Evolutionary conservation across 495 filamentous ascomycete species (phyloP), one percentile per base, ranked within the genome.

Genomic region (Penicillium simplicissimum): DNA sequence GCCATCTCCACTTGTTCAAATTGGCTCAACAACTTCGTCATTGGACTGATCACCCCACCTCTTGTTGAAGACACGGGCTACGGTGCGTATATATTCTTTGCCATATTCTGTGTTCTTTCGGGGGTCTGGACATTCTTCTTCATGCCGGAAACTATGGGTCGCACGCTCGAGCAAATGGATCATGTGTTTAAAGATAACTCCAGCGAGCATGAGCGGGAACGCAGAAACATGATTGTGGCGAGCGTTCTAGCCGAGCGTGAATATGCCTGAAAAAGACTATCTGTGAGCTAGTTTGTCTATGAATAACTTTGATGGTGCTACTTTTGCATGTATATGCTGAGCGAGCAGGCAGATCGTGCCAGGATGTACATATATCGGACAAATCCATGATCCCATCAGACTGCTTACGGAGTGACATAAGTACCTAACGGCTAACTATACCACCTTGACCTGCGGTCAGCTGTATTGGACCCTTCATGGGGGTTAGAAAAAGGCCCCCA

Each of bases 21-120:
- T 55, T 86, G 83, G 82, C 58, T 84, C 1, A 84, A 82, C 62
- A 85, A 85, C 64, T 85, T 85, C 61, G 81, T 86, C 42, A 82
- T 84, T 38, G 78, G 79, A 17, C 69, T 84, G 1, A 80, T 83
- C 61, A 84, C 82, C 2, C 82, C 82, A 1, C 83, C 81, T 4
- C 67, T 86, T 0, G 77, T 86, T 21, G 71, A 84, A 59, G 77
- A 80, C 55, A 84, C 81, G 0, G 81, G 81, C 3, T 86, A 80
- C 68, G 84, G 84, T 4, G 75, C 82, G 2, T 85, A 84, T 56
- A 67, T 79, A 7, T 85, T 85, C 67, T 86, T 85, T 64, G 83
- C 81, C 8, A 75, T 81, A 15, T 86, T 85, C 72, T 86, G 85
- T 69, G 49, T 84, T 13, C 72, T 86, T 4, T 74, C 81, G 4